Conservation (phyloP, 2,329 filamentous ascomycete genomes). For the Xylaria multiplex region DNA sequence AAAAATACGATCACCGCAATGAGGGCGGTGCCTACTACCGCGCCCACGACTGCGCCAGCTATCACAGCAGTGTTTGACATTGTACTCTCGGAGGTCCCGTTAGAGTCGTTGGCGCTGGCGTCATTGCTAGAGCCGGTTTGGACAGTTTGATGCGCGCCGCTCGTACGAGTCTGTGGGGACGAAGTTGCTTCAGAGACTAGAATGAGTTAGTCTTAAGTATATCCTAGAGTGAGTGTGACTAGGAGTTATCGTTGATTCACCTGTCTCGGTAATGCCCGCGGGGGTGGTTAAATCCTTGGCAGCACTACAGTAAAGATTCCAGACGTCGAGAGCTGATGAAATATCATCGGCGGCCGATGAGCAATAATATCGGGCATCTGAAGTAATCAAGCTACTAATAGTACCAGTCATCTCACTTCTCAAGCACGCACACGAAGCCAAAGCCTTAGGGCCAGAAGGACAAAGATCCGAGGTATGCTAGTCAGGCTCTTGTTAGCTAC, state of each 20-base stretch:
- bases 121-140: slow-evolving; percentile 19
- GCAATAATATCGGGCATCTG: slow-evolving; percentile 57
- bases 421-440: slow-evolving; percentile 64
- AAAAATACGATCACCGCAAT: slow-evolving; percentile 51
- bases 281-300: slow-evolving; percentile 55
- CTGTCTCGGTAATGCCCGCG: slow-evolving; percentile 55
- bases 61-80: slow-evolving; percentile 42
- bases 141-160: slow-evolving; percentile 24
- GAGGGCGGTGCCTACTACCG: slow-evolving; percentile 47
- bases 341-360: slow-evolving; percentile 57
- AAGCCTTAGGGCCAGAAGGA: slow-evolving; percentile 57
- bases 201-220: slow-evolving; percentile 31
- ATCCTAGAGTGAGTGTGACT: not conserved
- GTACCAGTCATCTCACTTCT: slow-evolving; percentile 59
- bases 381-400: slow-evolving; percentile 57
- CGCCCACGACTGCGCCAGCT: slow-evolving; percentile 50
- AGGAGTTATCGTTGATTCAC: slow-evolving; percentile 36
- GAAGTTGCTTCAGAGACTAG: slow-evolving; percentile 44
- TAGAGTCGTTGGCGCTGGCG: slow-evolving; percentile 40
- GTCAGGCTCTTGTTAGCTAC: slow-evolving; percentile 21
- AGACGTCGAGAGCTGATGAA: slow-evolving; percentile 58
- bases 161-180: slow-evolving; percentile 25
- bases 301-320: slow-evolving; percentile 61
- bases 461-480: slow-evolving; percentile 56
- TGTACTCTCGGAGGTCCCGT: slow-evolving; percentile 46